Percentiles rank a stretch among this genome's conserved stretches.
These are phyloP conservation scores for Leishmania martiniquensis DNA, from an alignment of 208 protist species.

Conservation along the genomic window DNA sequence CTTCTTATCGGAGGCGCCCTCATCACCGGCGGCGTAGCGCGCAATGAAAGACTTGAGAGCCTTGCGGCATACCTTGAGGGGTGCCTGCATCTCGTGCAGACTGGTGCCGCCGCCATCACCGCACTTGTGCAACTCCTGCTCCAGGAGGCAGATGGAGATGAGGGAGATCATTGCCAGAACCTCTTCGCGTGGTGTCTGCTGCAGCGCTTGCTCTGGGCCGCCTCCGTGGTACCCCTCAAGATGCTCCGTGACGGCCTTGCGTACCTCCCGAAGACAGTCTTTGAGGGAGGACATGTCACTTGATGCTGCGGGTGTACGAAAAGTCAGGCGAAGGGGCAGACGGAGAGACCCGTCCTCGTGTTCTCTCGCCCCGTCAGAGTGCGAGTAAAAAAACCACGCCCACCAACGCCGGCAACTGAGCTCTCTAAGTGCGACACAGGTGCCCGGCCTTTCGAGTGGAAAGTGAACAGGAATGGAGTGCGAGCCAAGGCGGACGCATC, in stretches of 20 bases:
- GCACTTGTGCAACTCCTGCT: constrained; percentile 23
- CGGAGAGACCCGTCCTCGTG: not conserved
- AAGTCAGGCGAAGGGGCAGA: not conserved
- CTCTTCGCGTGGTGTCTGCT: constrained; percentile 24
- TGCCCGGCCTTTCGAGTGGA: not conserved
- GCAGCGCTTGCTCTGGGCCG: constrained; percentile 1
- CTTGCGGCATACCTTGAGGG: constrained; percentile 51
- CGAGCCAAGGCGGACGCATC: not conserved
- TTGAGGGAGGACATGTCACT: constrained; percentile 26
- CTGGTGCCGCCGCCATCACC: not conserved
- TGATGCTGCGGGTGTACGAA: not conserved
- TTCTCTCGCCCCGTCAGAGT: not conserved
- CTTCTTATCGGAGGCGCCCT: constrained; percentile 10
- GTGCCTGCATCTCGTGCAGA: constrained; percentile 15
- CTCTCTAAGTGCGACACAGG: not conserved
- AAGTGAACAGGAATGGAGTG: not conserved
- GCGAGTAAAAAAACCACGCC: not conserved
- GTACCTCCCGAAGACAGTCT: constrained; percentile 23
- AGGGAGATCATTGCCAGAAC: constrained; percentile 46
- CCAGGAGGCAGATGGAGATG: constrained; percentile 47
- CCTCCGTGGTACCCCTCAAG: constrained; percentile 22
- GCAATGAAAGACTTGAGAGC: constrained; percentile 36
- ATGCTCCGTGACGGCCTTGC: constrained; percentile 23
- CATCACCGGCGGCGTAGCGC: not conserved
- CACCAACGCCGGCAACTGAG: not conserved